Percentiles rank a stretch among this genome's conserved stretches.
phyloP scores from a whole-genome alignment of 2,329 filamentous ascomycete genomes.

The Botrytis pseudocinerea region DNA sequence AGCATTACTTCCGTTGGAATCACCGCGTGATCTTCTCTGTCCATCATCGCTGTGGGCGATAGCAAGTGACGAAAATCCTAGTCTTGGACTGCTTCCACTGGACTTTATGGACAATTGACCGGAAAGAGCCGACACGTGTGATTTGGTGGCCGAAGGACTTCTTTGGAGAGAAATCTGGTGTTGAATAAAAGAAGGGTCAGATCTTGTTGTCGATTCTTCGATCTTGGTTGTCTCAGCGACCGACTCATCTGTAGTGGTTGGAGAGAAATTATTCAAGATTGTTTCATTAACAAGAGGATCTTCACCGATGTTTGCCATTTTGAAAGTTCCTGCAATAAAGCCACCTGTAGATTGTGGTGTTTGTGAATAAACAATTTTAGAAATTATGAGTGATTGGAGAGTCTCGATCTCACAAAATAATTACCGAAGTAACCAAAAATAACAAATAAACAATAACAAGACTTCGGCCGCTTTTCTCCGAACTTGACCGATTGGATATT shows the following conservation, averaged over 20 bases:
- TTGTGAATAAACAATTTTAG: slow-evolving; percentile 3
- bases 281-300: slow-evolving; percentile 7
- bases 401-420: not conserved
- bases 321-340: not conserved
- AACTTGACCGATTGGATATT: not conserved
- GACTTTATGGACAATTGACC: slow-evolving; percentile 34
- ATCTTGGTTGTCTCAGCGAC: slow-evolving; percentile 16
- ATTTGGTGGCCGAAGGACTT: slow-evolving; percentile 32
- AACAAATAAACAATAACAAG: not conserved
- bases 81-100: slow-evolving; percentile 26
- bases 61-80: slow-evolving; percentile 24
- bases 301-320: slow-evolving; percentile 26
- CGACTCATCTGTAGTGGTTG: slow-evolving; percentile 28
- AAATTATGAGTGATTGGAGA: not conserved
- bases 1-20: slow-evolving; percentile 26
- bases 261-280: not conserved
- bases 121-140: slow-evolving; percentile 31
- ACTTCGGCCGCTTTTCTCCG: not conserved
- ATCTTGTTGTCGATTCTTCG: slow-evolving; percentile 10
- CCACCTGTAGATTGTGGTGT: slow-evolving; percentile 1
- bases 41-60: slow-evolving; percentile 21
- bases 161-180: slow-evolving; percentile 35
- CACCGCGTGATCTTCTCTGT: slow-evolving; percentile 24
- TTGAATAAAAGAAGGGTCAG: slow-evolving; percentile 34
- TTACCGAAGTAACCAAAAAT: slow-evolving; percentile 17